Evolutionary conservation across 176 grass and related monocot species (phyloP), one percentile per base, ranked within the genome.

Genomic region (Avena eriantha): DNA sequence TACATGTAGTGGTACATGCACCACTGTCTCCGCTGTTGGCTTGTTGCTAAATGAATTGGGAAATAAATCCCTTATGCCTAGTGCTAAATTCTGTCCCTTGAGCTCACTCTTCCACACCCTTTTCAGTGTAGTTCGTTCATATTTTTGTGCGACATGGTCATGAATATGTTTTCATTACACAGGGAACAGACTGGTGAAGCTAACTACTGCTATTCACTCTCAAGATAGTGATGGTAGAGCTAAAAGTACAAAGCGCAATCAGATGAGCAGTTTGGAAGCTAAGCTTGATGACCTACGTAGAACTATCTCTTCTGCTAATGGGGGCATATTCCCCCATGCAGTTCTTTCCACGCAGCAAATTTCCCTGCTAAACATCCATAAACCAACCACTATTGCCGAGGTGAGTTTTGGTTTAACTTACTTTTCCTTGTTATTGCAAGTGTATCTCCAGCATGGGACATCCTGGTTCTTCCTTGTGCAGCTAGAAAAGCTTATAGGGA

Each of bases 401-500:
- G 96, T 98, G 74, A 90, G 79, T 50, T 69, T 76, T 73, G 31
- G 57, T 82, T 72, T n/a, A 13, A 24, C n/a, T 50, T 70, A 13
- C 48, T 10, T 84, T 71, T 24, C 16, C 10, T 84, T 73, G 16
- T 24, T 86, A 35, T 83, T 64, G 9, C 16, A 55, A 57, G 58
- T 36, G 17, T 19, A 55, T 51, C 35, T 71, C 48, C 24, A 78
- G 83, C 73, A 68, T 85, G 72, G 35, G 55, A 67, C 15, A 67
- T 73, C 48, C n/a, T 45, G 57, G 75, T 73, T 57, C 39, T 53
- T 74, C 76, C 80, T 88, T 56, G 55, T 84, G 59, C 90, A 98
- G 96, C 69, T 95, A 23, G 93, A 95, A 85, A 92, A 90, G 82
- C 69, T 94, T 59, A 95, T 98, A 45, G 93, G 96, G 23, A 98